A percentile compares a stretch with the other conserved stretches of the same genome.
Conservation (phyloP, 495 filamentous ascomycete species). For the Penicillium paxilli region DNA sequence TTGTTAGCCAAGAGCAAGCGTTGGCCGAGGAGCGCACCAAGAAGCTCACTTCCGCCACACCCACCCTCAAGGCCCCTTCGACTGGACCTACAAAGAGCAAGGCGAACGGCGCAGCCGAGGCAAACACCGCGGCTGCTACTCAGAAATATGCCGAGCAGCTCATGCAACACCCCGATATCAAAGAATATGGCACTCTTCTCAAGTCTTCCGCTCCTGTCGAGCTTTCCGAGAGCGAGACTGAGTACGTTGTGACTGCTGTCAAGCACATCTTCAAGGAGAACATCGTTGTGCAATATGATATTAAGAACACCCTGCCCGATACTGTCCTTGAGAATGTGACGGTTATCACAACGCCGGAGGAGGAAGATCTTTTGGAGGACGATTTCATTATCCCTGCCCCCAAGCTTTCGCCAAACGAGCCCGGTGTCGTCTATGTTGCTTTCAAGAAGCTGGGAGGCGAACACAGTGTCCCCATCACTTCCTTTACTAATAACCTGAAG, state of each 20-base stretch:
- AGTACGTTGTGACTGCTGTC: slow-evolving; percentile 90
- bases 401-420: slow-evolving; percentile 75
- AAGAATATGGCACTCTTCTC: slow-evolving; percentile 81
- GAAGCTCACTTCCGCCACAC: slow-evolving; percentile 89
- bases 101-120: slow-evolving; percentile 67
- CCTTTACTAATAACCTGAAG: slow-evolving; percentile 90
- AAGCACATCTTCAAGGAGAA: slow-evolving; percentile 99
- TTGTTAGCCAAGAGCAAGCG: slow-evolving; percentile 93
- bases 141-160: slow-evolving; percentile 88
- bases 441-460: slow-evolving; percentile 82
- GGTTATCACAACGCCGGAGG: slow-evolving; percentile 79
- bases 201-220: slow-evolving; percentile 86
- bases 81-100: slow-evolving; percentile 76
- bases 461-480: slow-evolving; percentile 65
- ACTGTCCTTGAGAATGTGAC: slow-evolving; percentile 90
- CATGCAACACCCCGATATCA: slow-evolving; percentile 85
- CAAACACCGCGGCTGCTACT: slow-evolving; percentile 71
- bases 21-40: slow-evolving; percentile 96
- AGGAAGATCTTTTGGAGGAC: slow-evolving; percentile 77
- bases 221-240: slow-evolving; percentile 94
- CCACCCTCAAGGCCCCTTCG: slow-evolving; percentile 91
- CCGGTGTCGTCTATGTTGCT: slow-evolving; percentile 90
- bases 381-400: slow-evolving; percentile 91
- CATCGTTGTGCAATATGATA: slow-evolving; percentile 92
- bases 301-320: slow-evolving; percentile 95